Evolutionary conservation across 2,329 filamentous ascomycete species (phyloP).

Genomic region (Ascochyta clinopodiicola): DNA sequence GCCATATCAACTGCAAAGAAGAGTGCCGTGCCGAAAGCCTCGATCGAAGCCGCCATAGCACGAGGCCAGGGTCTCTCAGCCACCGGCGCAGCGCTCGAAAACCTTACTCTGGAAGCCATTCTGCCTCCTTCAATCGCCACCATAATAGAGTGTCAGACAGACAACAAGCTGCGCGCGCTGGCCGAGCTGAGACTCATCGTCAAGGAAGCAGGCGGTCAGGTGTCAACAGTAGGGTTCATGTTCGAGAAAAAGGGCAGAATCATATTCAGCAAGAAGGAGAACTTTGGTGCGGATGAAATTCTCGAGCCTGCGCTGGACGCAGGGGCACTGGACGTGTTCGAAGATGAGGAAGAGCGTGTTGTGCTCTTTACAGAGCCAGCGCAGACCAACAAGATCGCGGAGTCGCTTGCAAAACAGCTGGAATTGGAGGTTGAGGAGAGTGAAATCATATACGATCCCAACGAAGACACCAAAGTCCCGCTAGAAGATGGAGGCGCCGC

Average conservation of each 20-base stretch:
- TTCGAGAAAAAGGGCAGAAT: conserved; percentile 83
- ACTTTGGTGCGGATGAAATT: conserved; percentile 69
- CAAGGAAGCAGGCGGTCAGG: conserved; percentile 72
- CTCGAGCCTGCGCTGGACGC: conserved; percentile 85
- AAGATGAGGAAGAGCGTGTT: conserved; percentile 71
- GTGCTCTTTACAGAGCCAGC: conserved; percentile 74
- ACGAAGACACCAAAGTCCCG: conserved; percentile 75
- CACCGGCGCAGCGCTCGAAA: conserved; percentile 77
- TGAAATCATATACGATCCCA: conserved; percentile 85
- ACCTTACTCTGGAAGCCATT: conserved; percentile 79
- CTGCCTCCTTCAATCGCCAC: conserved; percentile 75
- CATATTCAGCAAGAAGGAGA: conserved; percentile 68
- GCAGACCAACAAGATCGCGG: conserved; percentile 68
- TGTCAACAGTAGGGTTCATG: conserved; percentile 79
- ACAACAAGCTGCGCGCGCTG: conserved; percentile 76
- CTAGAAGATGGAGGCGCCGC: conserved; percentile 65
- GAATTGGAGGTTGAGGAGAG: conserved; percentile 72
- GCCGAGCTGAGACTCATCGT: conserved; percentile 75
- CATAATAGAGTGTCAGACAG: conserved; percentile 85
- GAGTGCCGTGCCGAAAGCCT: conserved; percentile 80
- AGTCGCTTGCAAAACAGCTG: conserved; percentile 67
- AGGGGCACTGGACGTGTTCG: conserved; percentile 76
- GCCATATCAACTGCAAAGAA: conserved; percentile 81
- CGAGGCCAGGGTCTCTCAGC: conserved; percentile 85
- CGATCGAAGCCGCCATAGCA: conserved; percentile 85